Evolutionary conservation across 495 filamentous ascomycete species (phyloP), one percentile per base, ranked within the genome.

Genomic region (Chaetomidium leptoderma): DNA sequence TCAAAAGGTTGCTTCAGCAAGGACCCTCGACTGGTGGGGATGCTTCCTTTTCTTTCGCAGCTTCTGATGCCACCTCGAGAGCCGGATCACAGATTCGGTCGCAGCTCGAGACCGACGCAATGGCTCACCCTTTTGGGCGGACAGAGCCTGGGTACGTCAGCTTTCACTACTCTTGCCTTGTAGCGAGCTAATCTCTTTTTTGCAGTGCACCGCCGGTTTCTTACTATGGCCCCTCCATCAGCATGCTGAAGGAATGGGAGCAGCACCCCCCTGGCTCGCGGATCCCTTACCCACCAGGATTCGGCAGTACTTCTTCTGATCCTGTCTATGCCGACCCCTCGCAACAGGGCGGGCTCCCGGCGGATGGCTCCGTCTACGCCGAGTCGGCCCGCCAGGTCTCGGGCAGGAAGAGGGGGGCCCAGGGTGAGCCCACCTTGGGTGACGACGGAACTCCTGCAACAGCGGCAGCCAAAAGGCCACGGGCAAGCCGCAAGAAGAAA

Each of bases 51-150:
- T 11, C 21, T 21, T 32, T 40, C 21, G 23, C 27, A 7, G 24
- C 55, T 17, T 57, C 60, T 13, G 58, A 54, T 13, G 37, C 27
- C 14, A 19, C 4, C 4, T 51, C 55, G 8, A 19, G 59, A 19
- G 43, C 57, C 35, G 58, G 59, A 4, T 62, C 65, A 8, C 66
- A 67, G 46, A 64, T 69, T 10, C 60, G 58, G 33, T 64, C 58
- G n/a, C 68, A 71, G 48, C 54, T 71, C 4, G 66, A 64, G 50
- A 27, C 56, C 3, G 66, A 71, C 7, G 42, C 66, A 9, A 19
- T 60, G 42, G 40, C 29, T 26, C 57, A 55, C 7, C 9, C 7
- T 4, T 49, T 37, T 13, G 44, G 35, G 11, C 32, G 37, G 11
- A 11, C 24, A 29, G 57, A 47, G 36, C 24, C 56, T 7, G 43